Conservation (phyloP, 345 rosid species). For the Hypericum perforatum region DNA sequence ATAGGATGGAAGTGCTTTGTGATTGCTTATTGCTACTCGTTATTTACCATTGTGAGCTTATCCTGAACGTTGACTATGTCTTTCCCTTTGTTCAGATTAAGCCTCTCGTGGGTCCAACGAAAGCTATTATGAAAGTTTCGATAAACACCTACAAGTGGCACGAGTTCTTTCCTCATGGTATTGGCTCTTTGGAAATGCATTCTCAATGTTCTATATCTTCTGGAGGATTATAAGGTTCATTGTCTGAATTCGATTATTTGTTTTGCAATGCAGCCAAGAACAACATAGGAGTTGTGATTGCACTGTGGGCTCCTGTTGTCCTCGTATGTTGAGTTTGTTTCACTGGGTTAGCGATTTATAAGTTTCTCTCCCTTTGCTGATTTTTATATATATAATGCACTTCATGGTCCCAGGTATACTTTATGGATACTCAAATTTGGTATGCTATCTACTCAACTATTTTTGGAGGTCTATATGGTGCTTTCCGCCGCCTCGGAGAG, state of each 20-base stretch:
- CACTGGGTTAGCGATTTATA: background rate
- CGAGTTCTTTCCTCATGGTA: constrained; percentile 59
- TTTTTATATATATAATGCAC: constrained; percentile 1
- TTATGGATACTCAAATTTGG: constrained; percentile 59
- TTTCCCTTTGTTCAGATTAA: constrained; percentile 33
- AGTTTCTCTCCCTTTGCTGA: background rate
- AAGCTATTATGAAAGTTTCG: constrained; percentile 35
- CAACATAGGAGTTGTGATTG: constrained; percentile 42
- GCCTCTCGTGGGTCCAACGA: constrained; percentile 56
- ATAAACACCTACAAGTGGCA: constrained; percentile 41
- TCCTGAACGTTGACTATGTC: too few species aligned
- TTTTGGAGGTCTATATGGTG: constrained; percentile 49
- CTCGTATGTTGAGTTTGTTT: constrained; percentile 22
- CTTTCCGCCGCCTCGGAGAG: constrained; percentile 57
- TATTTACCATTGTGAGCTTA: too few species aligned
- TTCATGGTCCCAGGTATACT: constrained; percentile 33
- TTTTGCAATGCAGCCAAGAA: constrained; percentile 28
- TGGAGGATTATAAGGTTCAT: constrained; percentile 2
- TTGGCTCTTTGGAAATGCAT: constrained; percentile 7
- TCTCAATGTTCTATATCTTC: constrained; percentile 3
- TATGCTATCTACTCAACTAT: constrained; percentile 48
- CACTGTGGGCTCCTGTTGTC: constrained; percentile 46
- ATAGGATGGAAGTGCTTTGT: too few species aligned
- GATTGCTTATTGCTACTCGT: too few species aligned
- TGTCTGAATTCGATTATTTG: background rate